These are phyloP conservation scores for Aspergillus sp. DNA, from an alignment of 2,329 filamentous ascomycete genomes.

Conservation along the genomic window DNA sequence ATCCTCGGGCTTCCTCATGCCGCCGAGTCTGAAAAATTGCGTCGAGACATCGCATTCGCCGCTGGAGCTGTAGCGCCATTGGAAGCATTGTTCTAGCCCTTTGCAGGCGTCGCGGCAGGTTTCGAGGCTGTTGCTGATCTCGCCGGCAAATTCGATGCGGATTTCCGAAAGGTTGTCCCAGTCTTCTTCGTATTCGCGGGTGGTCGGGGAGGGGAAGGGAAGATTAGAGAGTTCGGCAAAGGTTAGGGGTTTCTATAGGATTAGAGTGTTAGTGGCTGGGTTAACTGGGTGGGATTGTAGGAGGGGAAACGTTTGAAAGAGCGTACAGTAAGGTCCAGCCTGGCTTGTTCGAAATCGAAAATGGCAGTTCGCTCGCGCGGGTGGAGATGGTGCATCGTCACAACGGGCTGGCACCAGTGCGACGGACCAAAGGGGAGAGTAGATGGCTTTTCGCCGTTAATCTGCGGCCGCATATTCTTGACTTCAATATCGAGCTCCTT, in stretches of 20 bases:
- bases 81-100: conserved; percentile 37
- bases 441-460: conserved; percentile 61
- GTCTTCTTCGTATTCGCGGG: conserved; percentile 49
- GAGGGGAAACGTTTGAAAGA: neutral
- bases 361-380: conserved; percentile 56
- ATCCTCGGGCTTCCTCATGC: conserved; percentile 8
- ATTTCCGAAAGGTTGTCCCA: conserved; percentile 60
- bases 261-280: neutral
- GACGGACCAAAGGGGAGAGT: conserved; percentile 52
- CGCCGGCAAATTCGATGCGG: conserved; percentile 48
- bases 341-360: conserved; percentile 59
- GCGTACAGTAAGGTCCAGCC: conserved; percentile 30
- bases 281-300: neutral
- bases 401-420: conserved; percentile 62
- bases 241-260: conserved; percentile 47
- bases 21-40: conserved; percentile 18
- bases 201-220: conserved; percentile 49
- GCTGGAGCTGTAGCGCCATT: conserved; percentile 33
- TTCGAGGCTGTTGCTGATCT: conserved; percentile 47
- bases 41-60: conserved; percentile 20
- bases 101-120: conserved; percentile 58
- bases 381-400: conserved; percentile 62
- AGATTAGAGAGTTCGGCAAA: conserved; percentile 57
- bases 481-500: conserved; percentile 52
- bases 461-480: conserved; percentile 53